phyloP scores from a whole-genome alignment of 2,329 filamentous ascomycete species.

The Aspergillus jensenii region DNA sequence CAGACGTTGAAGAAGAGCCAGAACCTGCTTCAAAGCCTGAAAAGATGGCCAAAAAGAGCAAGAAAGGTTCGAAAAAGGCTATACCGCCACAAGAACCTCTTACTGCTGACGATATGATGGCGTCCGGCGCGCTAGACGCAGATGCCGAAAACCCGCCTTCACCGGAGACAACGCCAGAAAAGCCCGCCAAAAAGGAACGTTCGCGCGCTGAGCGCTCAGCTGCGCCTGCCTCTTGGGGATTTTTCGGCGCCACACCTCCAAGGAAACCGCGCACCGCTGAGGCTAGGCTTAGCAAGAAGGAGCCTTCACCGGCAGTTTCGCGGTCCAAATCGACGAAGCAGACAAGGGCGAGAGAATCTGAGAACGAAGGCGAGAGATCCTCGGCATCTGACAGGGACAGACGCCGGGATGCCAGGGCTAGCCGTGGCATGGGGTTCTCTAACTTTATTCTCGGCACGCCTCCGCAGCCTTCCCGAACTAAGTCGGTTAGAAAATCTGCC shows the following conservation, averaged over 20 bases:
- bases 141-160: constrained; percentile 43
- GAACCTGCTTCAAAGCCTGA: constrained; percentile 23
- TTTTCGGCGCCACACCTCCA: constrained; percentile 63
- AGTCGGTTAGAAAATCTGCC: constrained; percentile 64
- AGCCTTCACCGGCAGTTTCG: constrained; percentile 44
- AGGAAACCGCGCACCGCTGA: constrained; percentile 55
- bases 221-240: constrained; percentile 68
- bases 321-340: constrained; percentile 58
- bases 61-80: constrained; percentile 25
- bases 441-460: constrained; percentile 67
- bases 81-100: constrained; percentile 47
- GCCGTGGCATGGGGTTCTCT: constrained; percentile 60
- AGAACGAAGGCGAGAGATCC: constrained; percentile 61
- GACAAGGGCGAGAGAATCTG: constrained; percentile 61
- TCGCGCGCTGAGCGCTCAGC: constrained; percentile 72
- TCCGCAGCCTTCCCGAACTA: constrained; percentile 56
- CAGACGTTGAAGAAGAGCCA: constrained; percentile 27
- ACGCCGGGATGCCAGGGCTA: constrained; percentile 52
- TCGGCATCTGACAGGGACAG: constrained; percentile 72
- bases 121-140: constrained; percentile 20
- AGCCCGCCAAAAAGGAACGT: constrained; percentile 69
- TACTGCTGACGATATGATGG: constrained; percentile 46
- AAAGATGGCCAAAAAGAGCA: constrained; percentile 36
- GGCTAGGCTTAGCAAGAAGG: constrained; percentile 39
- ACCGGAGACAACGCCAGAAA: constrained; percentile 56